Evolutionary conservation across 192 early-diverging fungal genomes (phyloP), one percentile per base, ranked within the genome.

Genomic region (Diversispora eburnea): DNA sequence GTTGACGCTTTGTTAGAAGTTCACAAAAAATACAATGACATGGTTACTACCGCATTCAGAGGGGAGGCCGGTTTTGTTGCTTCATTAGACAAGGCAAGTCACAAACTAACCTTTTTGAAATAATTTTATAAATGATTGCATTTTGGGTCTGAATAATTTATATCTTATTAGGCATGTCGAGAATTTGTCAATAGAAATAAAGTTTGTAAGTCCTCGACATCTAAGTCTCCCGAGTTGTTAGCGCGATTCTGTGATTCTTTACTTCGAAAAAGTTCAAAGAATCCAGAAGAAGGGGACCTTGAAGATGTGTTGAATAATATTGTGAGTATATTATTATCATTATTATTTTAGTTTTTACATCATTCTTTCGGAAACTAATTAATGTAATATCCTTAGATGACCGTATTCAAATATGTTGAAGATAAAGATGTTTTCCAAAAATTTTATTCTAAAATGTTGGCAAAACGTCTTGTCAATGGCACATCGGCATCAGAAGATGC

Each of bases 341-440:
- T 46, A 33, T 25, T 55, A 6, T 69, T 58, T 33, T 39, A 7
- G 0, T 10, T 4, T 17, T 19, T 19, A 9, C 4, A 39, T 39
- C 3, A 61, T 19, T 72, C 22, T 68, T 51, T 20, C 22, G n/a
- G 46, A 51, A 22, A 15, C 51, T 49, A 13, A 25, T 6, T 10
- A 20, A 60, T 5, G 2, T 12, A 57, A 45, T 63, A 33, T 33
- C 2, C 2, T 19, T 64, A 92, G 89, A 94, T 99, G 86, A 96
- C 90, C 5, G 88, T 99, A 13, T 97, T 95, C 82, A 94, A 95
- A 79, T 99, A 94, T 78, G 88, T 99, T 54, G 94, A 95, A 71
- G 95, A 96, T 85, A 93, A 94, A 79, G 97, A 99, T 78, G 94
- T 99, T 42, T 99, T 98, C 84, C 96, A 98, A 79, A 95, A 96